Conservation (phyloP, 495 filamentous ascomycete genomes). For the Penicillium silybi region DNA sequence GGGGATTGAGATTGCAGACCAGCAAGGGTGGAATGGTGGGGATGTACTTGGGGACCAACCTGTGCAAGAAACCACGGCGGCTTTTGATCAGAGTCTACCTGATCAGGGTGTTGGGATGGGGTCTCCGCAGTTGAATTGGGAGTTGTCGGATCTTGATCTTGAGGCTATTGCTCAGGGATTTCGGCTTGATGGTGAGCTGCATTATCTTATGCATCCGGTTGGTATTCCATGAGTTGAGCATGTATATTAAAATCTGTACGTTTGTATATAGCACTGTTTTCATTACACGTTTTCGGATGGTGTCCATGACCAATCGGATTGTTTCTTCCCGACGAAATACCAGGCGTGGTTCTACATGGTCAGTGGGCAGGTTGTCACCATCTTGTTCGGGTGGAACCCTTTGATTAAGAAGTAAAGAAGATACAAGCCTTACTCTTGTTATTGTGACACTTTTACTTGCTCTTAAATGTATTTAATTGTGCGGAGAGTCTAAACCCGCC, state of each 20-base stretch:
- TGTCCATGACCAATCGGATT: background rate
- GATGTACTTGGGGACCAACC: background rate
- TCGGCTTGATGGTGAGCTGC: slow-evolving; percentile 21
- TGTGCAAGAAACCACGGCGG: background rate
- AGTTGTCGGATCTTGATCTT: slow-evolving; percentile 25
- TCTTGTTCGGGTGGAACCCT: no score
- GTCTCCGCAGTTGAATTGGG: slow-evolving; percentile 17
- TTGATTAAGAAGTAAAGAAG: no score
- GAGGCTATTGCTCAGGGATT: slow-evolving; percentile 28
- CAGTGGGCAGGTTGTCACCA: no score
- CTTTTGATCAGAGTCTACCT: background rate
- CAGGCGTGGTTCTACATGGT: no score
- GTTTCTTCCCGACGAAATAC: no score
- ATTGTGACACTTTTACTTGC: no score
- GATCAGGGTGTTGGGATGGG: slow-evolving; percentile 4
- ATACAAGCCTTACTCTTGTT: no score
- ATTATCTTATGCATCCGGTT: slow-evolving; percentile 22
- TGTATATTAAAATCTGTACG: background rate
- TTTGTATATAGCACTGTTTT: no score
- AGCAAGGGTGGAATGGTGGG: background rate
- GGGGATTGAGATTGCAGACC: slow-evolving; percentile 6
- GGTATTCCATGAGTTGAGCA: background rate
- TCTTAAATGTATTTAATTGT: no score
- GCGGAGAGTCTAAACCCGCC: no score
- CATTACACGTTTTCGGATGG: no score